Percentiles rank a stretch among this genome's conserved stretches.
These are phyloP conservation scores for Hypoxylon rubiginosum DNA, from an alignment of 2,329 filamentous ascomycete species.

Conservation along the genomic window DNA sequence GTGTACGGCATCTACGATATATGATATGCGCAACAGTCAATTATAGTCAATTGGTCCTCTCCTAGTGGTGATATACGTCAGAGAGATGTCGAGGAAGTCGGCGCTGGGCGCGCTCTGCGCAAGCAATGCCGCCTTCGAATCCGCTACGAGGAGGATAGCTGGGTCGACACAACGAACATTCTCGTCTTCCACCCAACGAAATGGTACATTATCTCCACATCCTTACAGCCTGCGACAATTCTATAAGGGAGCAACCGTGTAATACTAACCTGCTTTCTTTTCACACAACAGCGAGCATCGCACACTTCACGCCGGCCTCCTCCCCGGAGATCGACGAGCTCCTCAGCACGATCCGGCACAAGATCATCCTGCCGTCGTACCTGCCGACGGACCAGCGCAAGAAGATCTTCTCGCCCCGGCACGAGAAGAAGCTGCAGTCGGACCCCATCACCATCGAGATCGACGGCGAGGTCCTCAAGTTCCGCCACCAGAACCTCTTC, in stretches of 20 bases:
- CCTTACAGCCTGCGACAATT: neutral
- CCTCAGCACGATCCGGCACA: constrained; percentile 67
- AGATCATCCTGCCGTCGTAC: constrained; percentile 73
- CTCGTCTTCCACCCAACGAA: constrained; percentile 46
- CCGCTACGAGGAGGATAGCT: constrained; percentile 44
- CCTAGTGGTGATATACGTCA: neutral
- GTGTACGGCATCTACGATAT: constrained; percentile 1
- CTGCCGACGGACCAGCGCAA: constrained; percentile 67
- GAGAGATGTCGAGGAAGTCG: constrained; percentile 48
- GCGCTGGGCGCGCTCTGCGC: constrained; percentile 46
- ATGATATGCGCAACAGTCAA: constrained; percentile 9
- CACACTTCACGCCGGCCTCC: constrained; percentile 65
- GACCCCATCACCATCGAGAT: constrained; percentile 72
- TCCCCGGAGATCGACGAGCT: constrained; percentile 66
- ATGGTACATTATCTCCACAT: constrained; percentile 39
- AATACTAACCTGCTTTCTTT: constrained; percentile 14
- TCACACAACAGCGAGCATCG: constrained; percentile 50
- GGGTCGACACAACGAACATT: constrained; percentile 44
- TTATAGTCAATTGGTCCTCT: neutral
- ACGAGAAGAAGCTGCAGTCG: constrained; percentile 62
- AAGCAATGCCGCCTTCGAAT: constrained; percentile 46
- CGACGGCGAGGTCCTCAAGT: constrained; percentile 67
- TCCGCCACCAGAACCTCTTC: constrained; percentile 61
- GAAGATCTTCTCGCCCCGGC: constrained; percentile 63
- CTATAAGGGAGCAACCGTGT: neutral